Base-by-base conservation (phyloP, 257 asterid species). In the Lantana camara region DNA sequence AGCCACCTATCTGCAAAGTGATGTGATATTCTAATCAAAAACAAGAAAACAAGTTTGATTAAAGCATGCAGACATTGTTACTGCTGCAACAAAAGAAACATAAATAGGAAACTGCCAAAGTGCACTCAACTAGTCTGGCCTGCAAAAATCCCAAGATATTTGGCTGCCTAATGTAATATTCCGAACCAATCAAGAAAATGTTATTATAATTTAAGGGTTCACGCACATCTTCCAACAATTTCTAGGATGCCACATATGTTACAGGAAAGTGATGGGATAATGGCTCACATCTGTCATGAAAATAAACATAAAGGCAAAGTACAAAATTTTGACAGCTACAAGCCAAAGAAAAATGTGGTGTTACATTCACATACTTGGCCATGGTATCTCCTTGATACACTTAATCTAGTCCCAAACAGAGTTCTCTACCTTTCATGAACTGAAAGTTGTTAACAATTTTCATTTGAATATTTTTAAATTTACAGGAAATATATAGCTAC, bases 1-100 rank as follows among this genome's bases (percentile, higher is more conserved):
- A 77, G 68, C 95, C 97, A 35, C 66, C 75, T 70, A 88, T 86
- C 97, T 94, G 90, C 85, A 85, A 73, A 42, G 50, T 49, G 56
- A 70, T 56, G 53, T 66, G 70, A 19, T 42, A 70, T 75, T 57
- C 51, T 42, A 50, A 51, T 48, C 44, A 30, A 45, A 49, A 63
- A 55, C 40, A 67, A 47, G 7, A 62, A 15, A 50, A 30, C 24
- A 67, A 30, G 15, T 3, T 27, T 14, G 13, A 47, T 35, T 7
- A 44, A 63, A 45, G 23, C 70, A 63, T 59, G 29, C 47, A 60
- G 53, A 37, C 56, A 29, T 4, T 47, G 45, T 15, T 3, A 56
- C 34, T 15, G 49, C 40, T 29, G 57, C 13, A 60, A 56, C 30
- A 23, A 22, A 38, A 34, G 34, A 21, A 52, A 42, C 53, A 32